Conservation (phyloP, 2,329 filamentous ascomycete genomes). For the Sclerotinia nivalis region DNA sequence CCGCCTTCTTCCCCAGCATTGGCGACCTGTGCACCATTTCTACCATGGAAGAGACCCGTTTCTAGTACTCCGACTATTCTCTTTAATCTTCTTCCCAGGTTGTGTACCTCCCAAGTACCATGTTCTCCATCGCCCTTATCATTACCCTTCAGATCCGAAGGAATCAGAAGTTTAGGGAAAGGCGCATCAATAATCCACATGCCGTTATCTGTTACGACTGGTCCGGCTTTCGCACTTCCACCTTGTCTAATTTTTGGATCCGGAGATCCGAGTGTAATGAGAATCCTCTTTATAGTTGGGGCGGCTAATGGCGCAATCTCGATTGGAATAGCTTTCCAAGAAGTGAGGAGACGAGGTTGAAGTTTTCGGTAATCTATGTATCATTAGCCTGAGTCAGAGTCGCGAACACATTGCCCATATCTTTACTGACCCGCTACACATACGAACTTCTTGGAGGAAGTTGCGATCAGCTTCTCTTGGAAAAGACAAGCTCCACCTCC, state of each 20-base stretch:
- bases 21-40: conserved; percentile 71
- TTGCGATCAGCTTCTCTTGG: conserved; percentile 94
- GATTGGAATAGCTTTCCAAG: conserved; percentile 86
- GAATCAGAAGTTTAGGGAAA: conserved; percentile 72
- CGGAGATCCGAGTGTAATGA: conserved; percentile 71
- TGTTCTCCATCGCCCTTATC: conserved; percentile 55
- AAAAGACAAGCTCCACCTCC: conserved; percentile 96
- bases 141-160: conserved; percentile 50
- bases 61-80: conserved; percentile 84
- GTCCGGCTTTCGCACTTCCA: conserved; percentile 74
- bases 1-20: conserved; percentile 60
- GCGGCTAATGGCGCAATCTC: conserved; percentile 88
- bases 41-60: conserved; percentile 84
- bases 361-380: conserved; percentile 84
- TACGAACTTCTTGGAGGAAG: conserved; percentile 80
- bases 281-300: conserved; percentile 70
- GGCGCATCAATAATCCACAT: conserved; percentile 93
- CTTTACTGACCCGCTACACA: conserved; percentile 70
- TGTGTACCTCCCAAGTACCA: conserved; percentile 78
- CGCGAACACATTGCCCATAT: background rate
- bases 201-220: conserved; percentile 81
- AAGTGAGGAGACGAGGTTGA: conserved; percentile 69
- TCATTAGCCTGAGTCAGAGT: conserved; percentile 19
- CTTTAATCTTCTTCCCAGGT: conserved; percentile 73
- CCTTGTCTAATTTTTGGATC: conserved; percentile 72